Evolutionary conservation across 2,329 filamentous ascomycete species (phyloP).

Genomic region (Aureobasidium sp.): DNA sequence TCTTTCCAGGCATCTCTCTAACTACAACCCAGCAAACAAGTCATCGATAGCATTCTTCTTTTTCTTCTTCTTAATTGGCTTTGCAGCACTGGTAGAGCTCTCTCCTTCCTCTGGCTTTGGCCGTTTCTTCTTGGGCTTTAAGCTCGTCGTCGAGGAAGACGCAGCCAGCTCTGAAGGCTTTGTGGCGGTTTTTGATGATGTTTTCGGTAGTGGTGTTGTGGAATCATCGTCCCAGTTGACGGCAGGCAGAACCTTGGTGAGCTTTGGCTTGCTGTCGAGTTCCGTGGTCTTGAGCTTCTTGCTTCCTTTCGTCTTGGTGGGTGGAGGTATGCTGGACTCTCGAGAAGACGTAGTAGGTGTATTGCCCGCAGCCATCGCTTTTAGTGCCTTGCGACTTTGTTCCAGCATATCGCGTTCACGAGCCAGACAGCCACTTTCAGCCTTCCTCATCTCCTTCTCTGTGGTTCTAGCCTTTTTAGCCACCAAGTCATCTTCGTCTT

Average conservation of each 20-base stretch:
- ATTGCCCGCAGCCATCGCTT: not conserved
- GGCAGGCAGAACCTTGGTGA: not conserved
- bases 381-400: constrained; percentile 11
- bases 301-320: not conserved
- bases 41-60: constrained; percentile 63
- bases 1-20: not conserved
- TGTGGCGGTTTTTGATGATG: not conserved
- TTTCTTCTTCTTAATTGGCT: constrained; percentile 44
- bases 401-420: constrained; percentile 9
- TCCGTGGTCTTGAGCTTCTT: constrained; percentile 8
- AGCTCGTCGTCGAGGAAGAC: constrained; percentile 5
- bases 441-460: constrained; percentile 5
- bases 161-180: not conserved
- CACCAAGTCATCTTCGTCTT: not conserved
- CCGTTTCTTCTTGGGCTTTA: constrained; percentile 21
- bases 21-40: constrained; percentile 55
- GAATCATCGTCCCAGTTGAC: constrained; percentile 4
- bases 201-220: not conserved
- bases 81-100: not conserved
- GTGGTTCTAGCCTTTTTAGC: not conserved
- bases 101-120: constrained; percentile 17
- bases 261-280: not conserved
- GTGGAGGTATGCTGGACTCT: not conserved
- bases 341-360: not conserved
- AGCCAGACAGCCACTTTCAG: not conserved